phyloP scores from a whole-genome alignment of 352 stramenopile genomes.

The Phytophthora ohioensis region DNA sequence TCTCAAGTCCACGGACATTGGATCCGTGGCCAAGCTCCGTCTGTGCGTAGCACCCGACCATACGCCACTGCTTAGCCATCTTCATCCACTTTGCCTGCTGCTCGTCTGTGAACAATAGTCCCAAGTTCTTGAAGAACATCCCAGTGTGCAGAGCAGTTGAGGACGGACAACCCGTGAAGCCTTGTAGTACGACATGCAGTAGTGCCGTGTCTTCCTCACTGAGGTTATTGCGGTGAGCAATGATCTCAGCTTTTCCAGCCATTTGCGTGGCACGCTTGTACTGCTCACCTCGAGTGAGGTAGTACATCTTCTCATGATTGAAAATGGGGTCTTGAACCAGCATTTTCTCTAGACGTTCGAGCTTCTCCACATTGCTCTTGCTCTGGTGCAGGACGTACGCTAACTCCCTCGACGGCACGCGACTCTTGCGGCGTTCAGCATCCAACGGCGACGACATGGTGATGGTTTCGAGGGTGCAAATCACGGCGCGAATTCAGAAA shows the following conservation, averaged over 20 bases:
- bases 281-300: conserved; percentile 65
- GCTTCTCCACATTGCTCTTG: conserved; percentile 61
- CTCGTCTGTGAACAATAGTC: conserved; percentile 68
- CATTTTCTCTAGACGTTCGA: conserved; percentile 65
- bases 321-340: conserved; percentile 45
- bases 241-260: conserved; percentile 59
- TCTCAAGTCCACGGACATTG: conserved; percentile 93
- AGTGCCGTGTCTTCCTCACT: conserved; percentile 62
- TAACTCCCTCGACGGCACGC: conserved; percentile 58
- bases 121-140: conserved; percentile 75
- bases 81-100: conserved; percentile 77
- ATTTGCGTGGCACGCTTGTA: conserved; percentile 66
- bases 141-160: conserved; percentile 71
- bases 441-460: conserved; percentile 34
- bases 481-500: conserved; percentile 28
- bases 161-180: conserved; percentile 58
- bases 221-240: conserved; percentile 60
- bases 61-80: conserved; percentile 70
- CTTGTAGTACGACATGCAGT: conserved; percentile 55
- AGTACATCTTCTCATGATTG: conserved; percentile 67
- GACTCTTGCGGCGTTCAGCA: conserved; percentile 55
- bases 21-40: conserved; percentile 92
- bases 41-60: conserved; percentile 89
- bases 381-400: conserved; percentile 68
- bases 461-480: neutral